These are phyloP conservation scores for Globisporangium emineosum DNA, from an alignment of 352 stramenopile genomes.

Conservation along the genomic window DNA sequence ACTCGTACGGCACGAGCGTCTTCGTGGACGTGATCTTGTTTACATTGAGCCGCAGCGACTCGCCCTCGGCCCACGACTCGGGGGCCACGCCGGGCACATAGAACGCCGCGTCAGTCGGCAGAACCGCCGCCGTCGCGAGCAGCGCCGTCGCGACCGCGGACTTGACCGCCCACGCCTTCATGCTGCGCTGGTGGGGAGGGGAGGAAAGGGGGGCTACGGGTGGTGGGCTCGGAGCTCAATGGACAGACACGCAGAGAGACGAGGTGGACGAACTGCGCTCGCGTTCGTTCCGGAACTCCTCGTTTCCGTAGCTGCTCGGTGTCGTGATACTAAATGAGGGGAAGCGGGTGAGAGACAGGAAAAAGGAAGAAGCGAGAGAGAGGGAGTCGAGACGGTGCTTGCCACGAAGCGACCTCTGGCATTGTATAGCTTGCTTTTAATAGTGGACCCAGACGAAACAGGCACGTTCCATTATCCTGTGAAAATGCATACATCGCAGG, in stretches of 20 bases:
- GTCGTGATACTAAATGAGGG: background rate
- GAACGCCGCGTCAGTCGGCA: constrained; percentile 51
- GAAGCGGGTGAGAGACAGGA: background rate
- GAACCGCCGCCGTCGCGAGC: background rate
- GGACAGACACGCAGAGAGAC: background rate
- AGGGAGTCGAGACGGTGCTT: background rate
- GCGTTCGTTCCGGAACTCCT: background rate
- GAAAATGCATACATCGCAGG: background rate
- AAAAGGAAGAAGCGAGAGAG: background rate
- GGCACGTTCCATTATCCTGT: background rate
- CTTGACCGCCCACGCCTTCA: constrained; percentile 14
- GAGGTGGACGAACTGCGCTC: background rate
- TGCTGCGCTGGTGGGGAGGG: background rate
- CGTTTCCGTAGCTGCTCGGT: background rate
- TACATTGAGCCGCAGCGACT: constrained; percentile 92
- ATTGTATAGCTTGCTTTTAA: background rate
- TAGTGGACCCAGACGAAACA: background rate
- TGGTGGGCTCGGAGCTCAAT: background rate
- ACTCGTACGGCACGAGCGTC: constrained; percentile 98
- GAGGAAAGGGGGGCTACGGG: background rate
- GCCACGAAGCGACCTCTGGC: background rate
- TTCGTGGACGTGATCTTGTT: constrained; percentile 98
- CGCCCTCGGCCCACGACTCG: constrained; percentile 76
- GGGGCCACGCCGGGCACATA: constrained; percentile 85
- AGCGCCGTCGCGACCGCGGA: constrained; percentile 21